phyloP scores from a whole-genome alignment of 148 eudicot genomes.

The Vaccinium vitisidaea region DNA sequence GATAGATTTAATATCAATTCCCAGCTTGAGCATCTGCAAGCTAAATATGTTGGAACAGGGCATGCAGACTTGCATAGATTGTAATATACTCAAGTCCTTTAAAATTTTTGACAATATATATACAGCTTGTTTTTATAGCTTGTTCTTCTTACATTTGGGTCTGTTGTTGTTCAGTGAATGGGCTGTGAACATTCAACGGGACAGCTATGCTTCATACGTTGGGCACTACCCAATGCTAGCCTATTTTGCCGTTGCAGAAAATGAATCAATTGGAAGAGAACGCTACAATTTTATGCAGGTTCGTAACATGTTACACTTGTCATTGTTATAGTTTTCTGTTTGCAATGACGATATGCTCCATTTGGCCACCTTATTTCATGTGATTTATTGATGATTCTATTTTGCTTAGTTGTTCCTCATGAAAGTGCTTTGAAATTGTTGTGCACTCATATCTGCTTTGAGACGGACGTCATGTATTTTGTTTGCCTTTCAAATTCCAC shows the following conservation, averaged over 20 bases:
- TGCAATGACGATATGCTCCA: background rate
- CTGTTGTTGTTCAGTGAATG: slow-evolving; percentile 62
- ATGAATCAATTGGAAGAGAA: slow-evolving; percentile 91
- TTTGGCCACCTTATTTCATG: background rate
- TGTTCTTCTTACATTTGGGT: background rate
- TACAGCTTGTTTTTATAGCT: background rate
- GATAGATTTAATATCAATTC: slow-evolving; percentile 96
- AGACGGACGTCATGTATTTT: background rate
- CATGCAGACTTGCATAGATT: slow-evolving; percentile 93
- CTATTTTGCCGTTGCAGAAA: slow-evolving; percentile 91
- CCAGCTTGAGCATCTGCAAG: slow-evolving; percentile 97
- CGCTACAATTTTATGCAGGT: slow-evolving; percentile 99
- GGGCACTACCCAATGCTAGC: slow-evolving; percentile 93
- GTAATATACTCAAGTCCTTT: slow-evolving; percentile 31
- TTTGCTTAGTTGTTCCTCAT: background rate
- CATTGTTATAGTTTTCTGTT: background rate
- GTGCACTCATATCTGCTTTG: background rate
- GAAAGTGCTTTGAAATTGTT: background rate
- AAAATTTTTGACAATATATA: background rate
- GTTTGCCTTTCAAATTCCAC: slow-evolving; percentile 9
- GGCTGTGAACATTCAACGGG: slow-evolving; percentile 94
- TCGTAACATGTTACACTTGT: background rate
- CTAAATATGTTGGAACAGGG: slow-evolving; percentile 95
- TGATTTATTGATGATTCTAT: background rate
- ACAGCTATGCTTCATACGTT: slow-evolving; percentile 91